Conservation (phyloP, 2,329 filamentous ascomycete species). For the Orbilia quercus region DNA sequence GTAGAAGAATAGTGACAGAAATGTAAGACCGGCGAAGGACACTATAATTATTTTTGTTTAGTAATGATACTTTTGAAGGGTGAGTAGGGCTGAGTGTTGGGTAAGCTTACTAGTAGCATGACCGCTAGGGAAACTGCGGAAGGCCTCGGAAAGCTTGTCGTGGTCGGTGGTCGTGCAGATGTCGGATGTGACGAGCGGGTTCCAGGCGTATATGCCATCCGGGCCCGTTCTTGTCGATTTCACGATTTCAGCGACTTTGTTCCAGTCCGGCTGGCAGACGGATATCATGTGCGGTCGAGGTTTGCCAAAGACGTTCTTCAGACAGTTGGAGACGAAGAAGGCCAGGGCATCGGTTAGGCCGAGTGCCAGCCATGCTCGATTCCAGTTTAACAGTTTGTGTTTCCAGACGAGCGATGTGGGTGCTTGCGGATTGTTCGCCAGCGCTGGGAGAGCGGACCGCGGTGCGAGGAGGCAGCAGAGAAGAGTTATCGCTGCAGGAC, state of each 20-base stretch:
- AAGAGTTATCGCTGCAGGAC: slow-evolving; percentile 35
- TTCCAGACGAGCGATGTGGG: slow-evolving; percentile 76
- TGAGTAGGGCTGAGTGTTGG: slow-evolving; percentile 56
- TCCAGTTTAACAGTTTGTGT: slow-evolving; percentile 89
- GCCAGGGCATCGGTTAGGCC: slow-evolving; percentile 76
- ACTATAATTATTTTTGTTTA: slow-evolving; percentile 61
- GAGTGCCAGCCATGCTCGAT: slow-evolving; percentile 85
- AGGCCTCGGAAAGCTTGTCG: slow-evolving; percentile 78
- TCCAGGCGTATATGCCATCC: slow-evolving; percentile 67
- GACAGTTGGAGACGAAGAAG: slow-evolving; percentile 83
- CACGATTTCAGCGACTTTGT: slow-evolving; percentile 70
- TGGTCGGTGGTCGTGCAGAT: slow-evolving; percentile 78
- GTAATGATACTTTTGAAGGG: slow-evolving; percentile 61
- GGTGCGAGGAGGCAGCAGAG: slow-evolving; percentile 44
- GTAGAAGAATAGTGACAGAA: slow-evolving; percentile 86
- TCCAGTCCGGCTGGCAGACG: slow-evolving; percentile 80
- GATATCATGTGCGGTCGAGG: slow-evolving; percentile 73
- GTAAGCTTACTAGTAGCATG: slow-evolving; percentile 71
- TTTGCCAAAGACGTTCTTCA: slow-evolving; percentile 80
- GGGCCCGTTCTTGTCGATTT: slow-evolving; percentile 71
- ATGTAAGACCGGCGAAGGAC: slow-evolving; percentile 81
- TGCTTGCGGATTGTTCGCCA: slow-evolving; percentile 60
- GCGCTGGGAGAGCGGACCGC: slow-evolving; percentile 39
- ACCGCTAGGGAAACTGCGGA: slow-evolving; percentile 83
- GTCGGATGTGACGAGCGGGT: slow-evolving; percentile 76